phyloP scores from a whole-genome alignment of 1,139 yeast species.

The Geotrichum candidum region DNA sequence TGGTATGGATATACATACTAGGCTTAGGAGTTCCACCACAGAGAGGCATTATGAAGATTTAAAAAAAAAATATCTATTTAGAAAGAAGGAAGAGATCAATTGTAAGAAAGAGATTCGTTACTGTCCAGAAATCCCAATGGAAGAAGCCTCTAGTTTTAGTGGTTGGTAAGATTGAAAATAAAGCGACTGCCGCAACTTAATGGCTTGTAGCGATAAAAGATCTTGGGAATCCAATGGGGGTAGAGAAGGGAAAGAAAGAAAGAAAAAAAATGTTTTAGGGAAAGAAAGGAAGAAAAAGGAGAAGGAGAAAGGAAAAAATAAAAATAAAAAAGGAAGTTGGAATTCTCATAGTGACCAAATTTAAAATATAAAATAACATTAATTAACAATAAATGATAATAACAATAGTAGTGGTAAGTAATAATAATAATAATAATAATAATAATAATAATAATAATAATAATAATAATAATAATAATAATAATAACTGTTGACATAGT shows the following conservation, averaged over 20 bases:
- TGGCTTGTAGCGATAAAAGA: not conserved
- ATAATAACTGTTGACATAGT: no score
- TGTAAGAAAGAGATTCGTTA: not conserved
- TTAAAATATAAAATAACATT: no score
- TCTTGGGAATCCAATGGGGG: not conserved
- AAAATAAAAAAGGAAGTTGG: not conserved
- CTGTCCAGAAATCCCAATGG: not conserved
- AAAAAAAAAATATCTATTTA: not conserved
- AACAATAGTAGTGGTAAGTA: no score
- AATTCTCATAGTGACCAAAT: not conserved
- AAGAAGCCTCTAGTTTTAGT: not conserved
- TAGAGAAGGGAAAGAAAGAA: not conserved
- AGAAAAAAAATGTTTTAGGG: not conserved
- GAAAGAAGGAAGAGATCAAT: not conserved
- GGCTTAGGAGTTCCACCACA: constrained; percentile 67
- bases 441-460: no score
- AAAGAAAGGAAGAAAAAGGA: not conserved
- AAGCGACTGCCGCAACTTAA: not conserved
- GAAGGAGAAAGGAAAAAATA: not conserved
- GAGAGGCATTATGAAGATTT: constrained; percentile 47
- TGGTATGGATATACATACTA: constrained; percentile 17
- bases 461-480: no score
- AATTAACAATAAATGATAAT: no score
- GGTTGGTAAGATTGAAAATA: not conserved
- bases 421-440: no score